A percentile compares a stretch with the other conserved stretches of the same genome.
These are phyloP conservation scores for Amaranthus tricolor DNA, from an alignment of 179 eudicot genomes.

Conservation along the genomic window DNA sequence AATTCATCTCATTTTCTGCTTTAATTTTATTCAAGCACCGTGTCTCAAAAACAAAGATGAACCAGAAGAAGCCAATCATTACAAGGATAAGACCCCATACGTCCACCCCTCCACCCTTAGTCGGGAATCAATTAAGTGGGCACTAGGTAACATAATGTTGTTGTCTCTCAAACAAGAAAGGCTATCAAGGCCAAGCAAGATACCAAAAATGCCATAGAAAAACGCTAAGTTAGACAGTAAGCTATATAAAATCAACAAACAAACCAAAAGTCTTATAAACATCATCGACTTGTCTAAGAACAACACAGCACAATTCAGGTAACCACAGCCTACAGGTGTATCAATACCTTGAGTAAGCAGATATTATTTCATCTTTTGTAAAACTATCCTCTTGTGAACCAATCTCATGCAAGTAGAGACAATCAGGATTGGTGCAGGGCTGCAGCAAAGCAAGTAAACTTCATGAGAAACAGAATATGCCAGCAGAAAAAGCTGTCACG, in stretches of 20 bases:
- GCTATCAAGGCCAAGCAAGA: not conserved
- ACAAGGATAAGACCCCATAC: too few species aligned
- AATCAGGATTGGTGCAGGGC: conserved; percentile 90
- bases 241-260: not conserved
- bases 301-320: not conserved
- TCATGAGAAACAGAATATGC: not conserved
- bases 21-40: too few species aligned
- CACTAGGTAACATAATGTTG: too few species aligned
- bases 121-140: too few species aligned
- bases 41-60: too few species aligned
- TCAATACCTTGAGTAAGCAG: conserved; percentile 76
- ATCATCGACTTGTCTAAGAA: not conserved
- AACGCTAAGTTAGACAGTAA: not conserved
- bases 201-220: not conserved
- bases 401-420: conserved; percentile 86
- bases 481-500: not conserved
- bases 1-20: too few species aligned
- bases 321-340: not conserved
- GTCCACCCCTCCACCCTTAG: too few species aligned
- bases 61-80: too few species aligned
- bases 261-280: not conserved
- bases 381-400: conserved; percentile 98
- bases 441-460: conserved; percentile 35
- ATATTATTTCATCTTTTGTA: conserved; percentile 86
- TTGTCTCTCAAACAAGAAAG: too few species aligned